These are phyloP conservation scores for Gnomoniopsis smithogilvyi DNA, from an alignment of 2,329 filamentous ascomycete species.

Conservation along the genomic window DNA sequence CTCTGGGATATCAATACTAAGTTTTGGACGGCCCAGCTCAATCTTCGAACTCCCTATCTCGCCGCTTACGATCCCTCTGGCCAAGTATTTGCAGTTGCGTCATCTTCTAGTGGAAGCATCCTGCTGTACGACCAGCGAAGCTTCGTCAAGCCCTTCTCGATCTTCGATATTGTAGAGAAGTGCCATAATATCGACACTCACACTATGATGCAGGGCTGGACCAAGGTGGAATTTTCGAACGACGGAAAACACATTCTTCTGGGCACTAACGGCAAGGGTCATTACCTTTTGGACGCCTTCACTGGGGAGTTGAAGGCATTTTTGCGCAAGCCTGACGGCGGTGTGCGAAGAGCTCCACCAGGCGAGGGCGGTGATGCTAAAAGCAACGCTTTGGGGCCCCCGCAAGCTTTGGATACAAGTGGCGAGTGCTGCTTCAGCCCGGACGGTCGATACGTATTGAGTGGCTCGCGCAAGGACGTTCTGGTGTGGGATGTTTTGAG, in stretches of 20 bases:
- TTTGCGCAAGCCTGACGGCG: constrained; percentile 56
- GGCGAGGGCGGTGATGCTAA: constrained; percentile 44
- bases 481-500: constrained; percentile 81
- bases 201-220: constrained; percentile 71
- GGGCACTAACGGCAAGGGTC: constrained; percentile 77
- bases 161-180: constrained; percentile 72
- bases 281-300: constrained; percentile 93
- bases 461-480: constrained; percentile 71
- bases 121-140: constrained; percentile 92
- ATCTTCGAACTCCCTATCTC: constrained; percentile 77
- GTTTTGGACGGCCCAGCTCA: constrained; percentile 75
- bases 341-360: constrained; percentile 48
- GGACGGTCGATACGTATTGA: constrained; percentile 84
- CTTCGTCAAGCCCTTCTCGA: constrained; percentile 88
- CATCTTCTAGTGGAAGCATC: constrained; percentile 72
- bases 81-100: constrained; percentile 85
- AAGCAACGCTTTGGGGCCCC: constrained; percentile 27
- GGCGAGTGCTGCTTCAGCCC: constrained; percentile 87
- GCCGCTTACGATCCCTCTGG: constrained; percentile 90
- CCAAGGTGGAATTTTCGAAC: constrained; percentile 91
- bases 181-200: constrained; percentile 48
- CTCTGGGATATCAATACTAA: constrained; percentile 86
- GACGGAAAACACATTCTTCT: constrained; percentile 86
- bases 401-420: constrained; percentile 49
- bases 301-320: constrained; percentile 76